Percentiles rank a stretch among this genome's conserved stretches.
These are phyloP conservation scores for Cutaneotrichosporon mucoides DNA, from an alignment of 1,284 basidiomycete genomes.

Conservation along the genomic window DNA sequence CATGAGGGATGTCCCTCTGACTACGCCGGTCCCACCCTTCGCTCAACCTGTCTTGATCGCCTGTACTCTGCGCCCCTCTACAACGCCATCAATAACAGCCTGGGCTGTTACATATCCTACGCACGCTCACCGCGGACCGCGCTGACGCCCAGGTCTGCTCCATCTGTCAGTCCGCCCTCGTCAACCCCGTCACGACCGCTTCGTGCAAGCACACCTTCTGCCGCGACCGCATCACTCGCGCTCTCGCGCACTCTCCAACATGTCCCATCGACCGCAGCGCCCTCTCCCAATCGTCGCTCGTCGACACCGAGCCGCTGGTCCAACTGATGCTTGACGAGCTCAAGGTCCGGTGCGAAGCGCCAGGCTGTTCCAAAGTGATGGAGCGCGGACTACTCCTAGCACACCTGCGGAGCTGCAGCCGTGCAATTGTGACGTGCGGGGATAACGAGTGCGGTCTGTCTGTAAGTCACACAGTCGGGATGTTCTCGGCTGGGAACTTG, in stretches of 20 bases:
- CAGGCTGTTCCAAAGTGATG: constrained; percentile 58
- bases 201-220: constrained; percentile 82
- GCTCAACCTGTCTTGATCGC: not conserved
- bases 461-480: constrained; percentile 46
- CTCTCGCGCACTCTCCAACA: constrained; percentile 53
- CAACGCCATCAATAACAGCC: not conserved
- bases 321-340: constrained; percentile 71
- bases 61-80: not conserved
- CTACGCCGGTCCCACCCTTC: no score
- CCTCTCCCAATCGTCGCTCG: constrained; percentile 44
- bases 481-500: not conserved
- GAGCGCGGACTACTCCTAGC: constrained; percentile 64
- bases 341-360: constrained; percentile 61
- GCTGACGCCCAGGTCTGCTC: constrained; percentile 61
- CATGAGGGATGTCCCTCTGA: no score
- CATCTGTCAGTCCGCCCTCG: constrained; percentile 77
- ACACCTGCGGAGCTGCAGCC: constrained; percentile 65
- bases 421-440: constrained; percentile 57
- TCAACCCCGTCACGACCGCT: constrained; percentile 62
- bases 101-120: not conserved
- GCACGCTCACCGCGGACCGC: not conserved
- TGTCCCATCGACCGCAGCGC: constrained; percentile 79
- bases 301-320: constrained; percentile 23
- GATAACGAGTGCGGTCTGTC: constrained; percentile 48
- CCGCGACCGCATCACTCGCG: constrained; percentile 64